Base-by-base conservation (phyloP, 805 yeast genomes). In the Groenewaldozyma tartarivorans region DNA sequence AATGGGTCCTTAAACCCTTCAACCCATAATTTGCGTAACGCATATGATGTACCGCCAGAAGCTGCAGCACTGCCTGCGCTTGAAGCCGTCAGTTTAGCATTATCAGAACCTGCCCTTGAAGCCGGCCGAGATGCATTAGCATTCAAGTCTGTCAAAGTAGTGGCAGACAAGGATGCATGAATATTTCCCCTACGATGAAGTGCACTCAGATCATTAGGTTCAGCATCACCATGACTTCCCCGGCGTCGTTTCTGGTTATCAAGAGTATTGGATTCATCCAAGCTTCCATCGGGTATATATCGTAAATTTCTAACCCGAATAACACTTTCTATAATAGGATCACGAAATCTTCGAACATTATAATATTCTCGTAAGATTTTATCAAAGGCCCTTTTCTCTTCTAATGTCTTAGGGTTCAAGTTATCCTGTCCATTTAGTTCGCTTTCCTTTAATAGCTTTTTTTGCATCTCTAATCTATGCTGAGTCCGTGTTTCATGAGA, bases 401-500 rank as follows among this genome's bases (percentile, higher is more conserved):
- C 52, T 1, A 46, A 30, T n/a, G n/a, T n/a, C 7, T 43, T 30
- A 7, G 38, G 20, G 17, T 20, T 16, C 31, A 37, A 13, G 18
- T n/a, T n/a, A n/a, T n/a, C n/a, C n/a, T n/a, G n/a, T n/a, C n/a
- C n/a, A 37, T 30, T 30, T 9, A 30, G 40, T 19, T 29, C 30
- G 32, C 18, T 11, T 31, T 30, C 20, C 38, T 21, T 31, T 20
- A 20, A 18, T 31, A 21, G 40, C 18, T 54, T 55, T 34, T 54
- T 16, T 31, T 54, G 94, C 26, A 85, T 63, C 94, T 94, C 84
- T 39, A 86, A 68, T 47, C 79, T 72, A 54, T 82, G 92, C 54
- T 85, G 95, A 0, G 94, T 83, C 61, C 95, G 39, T 22, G 49
- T 48, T 11, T 16, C 21, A n/a, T 13, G 22, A 7, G 15, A 20